phyloP scores from a whole-genome alignment of 2,329 filamentous ascomycete genomes.

The Simplicillium sp. region DNA sequence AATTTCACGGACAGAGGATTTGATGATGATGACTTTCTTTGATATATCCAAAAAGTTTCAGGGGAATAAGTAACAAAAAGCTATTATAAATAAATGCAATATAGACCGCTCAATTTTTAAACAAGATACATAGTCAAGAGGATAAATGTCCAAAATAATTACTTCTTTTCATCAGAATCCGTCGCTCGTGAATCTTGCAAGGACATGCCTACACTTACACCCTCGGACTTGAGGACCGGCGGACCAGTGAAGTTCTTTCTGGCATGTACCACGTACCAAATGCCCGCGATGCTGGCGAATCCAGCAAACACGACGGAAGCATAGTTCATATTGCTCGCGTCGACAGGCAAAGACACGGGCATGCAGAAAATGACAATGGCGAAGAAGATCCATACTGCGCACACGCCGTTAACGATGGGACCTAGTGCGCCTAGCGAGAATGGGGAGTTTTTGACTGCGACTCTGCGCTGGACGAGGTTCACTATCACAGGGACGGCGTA shows the following conservation, averaged over 20 bases:
- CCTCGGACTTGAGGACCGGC: slow-evolving; percentile 15
- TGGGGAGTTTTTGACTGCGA: slow-evolving; percentile 53
- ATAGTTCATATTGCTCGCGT: slow-evolving; percentile 53
- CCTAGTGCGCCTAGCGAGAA: slow-evolving; percentile 64
- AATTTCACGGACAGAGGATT: background rate
- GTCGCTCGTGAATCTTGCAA: slow-evolving; percentile 1
- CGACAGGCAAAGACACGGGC: slow-evolving; percentile 53
- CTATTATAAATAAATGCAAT: slow-evolving; percentile 4
- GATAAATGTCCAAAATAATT: no score
- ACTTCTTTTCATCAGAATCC: background rate
- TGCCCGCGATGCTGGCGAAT: slow-evolving; percentile 48
- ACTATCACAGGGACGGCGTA: slow-evolving; percentile 71
- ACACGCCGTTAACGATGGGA: slow-evolving; percentile 56
- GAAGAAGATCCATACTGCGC: slow-evolving; percentile 61
- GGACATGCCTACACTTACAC: slow-evolving; percentile 2
- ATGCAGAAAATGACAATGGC: slow-evolving; percentile 69
- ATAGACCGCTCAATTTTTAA: no score
- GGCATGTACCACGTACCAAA: slow-evolving; percentile 55
- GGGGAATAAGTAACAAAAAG: background rate
- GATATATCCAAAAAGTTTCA: no score
- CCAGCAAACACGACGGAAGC: slow-evolving; percentile 56
- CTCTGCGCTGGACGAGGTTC: slow-evolving; percentile 56
- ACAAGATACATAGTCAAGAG: no score
- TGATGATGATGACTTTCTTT: no score
- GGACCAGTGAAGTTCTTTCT: slow-evolving; percentile 56